phyloP scores from a whole-genome alignment of 1,139 yeast species.

The Suhomyces panamericanus region DNA sequence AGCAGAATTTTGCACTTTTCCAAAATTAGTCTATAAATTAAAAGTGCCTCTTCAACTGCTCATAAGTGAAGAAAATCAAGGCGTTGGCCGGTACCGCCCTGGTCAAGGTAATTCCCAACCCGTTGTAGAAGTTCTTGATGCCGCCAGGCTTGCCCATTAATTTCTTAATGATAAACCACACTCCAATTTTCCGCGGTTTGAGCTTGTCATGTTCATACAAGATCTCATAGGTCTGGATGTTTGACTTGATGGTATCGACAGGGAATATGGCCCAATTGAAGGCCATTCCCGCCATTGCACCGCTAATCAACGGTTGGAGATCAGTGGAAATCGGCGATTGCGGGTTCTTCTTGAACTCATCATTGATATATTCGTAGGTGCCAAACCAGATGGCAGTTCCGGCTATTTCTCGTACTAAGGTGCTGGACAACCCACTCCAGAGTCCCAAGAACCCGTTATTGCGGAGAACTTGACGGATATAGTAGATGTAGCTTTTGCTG shows the following conservation, averaged over 20 bases:
- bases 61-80: conserved; percentile 77
- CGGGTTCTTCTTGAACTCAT: conserved; percentile 32
- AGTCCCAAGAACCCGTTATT: conserved; percentile 53
- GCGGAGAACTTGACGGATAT: conserved; percentile 45
- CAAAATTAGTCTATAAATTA: conserved; percentile 7
- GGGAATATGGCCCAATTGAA: conserved; percentile 85
- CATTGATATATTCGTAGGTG: conserved; percentile 64
- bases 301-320: conserved; percentile 64
- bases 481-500: conserved; percentile 24
- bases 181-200: conserved; percentile 3
- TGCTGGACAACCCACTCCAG: conserved; percentile 89
- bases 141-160: conserved; percentile 52
- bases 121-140: conserved; percentile 70
- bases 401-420: conserved; percentile 77
- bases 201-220: conserved; percentile 13
- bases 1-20: too few relatives aligned
- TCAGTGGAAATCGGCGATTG: conserved; percentile 29
- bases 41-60: conserved; percentile 52
- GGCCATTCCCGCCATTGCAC: conserved; percentile 83
- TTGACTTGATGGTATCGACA: conserved; percentile 84
- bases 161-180: conserved; percentile 21
- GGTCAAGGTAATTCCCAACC: conserved; percentile 76
- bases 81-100: conserved; percentile 93
- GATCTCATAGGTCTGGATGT: conserved; percentile 68
- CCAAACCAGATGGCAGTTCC: conserved; percentile 97